phyloP scores from a whole-genome alignment of 2,329 filamentous ascomycete genomes.

The Verticillium albo-atrum region DNA sequence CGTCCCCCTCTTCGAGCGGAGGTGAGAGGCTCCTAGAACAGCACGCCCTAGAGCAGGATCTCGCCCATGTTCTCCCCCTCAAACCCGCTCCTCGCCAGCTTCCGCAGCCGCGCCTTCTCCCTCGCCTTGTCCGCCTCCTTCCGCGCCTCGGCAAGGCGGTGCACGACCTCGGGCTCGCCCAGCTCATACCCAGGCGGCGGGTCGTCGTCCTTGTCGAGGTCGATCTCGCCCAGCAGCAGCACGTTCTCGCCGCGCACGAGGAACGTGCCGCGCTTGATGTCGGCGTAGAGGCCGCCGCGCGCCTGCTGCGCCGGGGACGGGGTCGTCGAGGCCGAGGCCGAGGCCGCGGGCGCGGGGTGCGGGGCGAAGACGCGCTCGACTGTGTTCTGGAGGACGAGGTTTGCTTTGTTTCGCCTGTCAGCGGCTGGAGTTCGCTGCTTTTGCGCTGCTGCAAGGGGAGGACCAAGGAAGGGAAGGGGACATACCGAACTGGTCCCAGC shows the following conservation, averaged over 20 bases:
- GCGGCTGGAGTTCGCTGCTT: too few species aligned
- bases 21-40: too few species aligned
- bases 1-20: conserved; percentile 13
- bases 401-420: conserved; percentile 54
- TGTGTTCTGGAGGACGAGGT: conserved; percentile 90
- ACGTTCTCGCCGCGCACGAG: conserved; percentile 96
- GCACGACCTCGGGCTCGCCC: conserved; percentile 66
- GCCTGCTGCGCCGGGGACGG: conserved; percentile 21
- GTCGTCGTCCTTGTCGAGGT: conserved; percentile 93
- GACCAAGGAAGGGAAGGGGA: too few species aligned
- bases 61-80: conserved; percentile 82
- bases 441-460: too few species aligned
- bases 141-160: conserved; percentile 67
- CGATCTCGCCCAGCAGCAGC: conserved; percentile 90
- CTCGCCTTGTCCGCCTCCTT: conserved; percentile 63
- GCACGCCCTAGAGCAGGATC: conserved; percentile 53
- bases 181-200: conserved; percentile 63
- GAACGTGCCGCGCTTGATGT: conserved; percentile 82
- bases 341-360: conserved; percentile 34
- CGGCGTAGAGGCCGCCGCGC: conserved; percentile 64
- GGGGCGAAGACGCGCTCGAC: conserved; percentile 74
- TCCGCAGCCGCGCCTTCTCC: conserved; percentile 69
- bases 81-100: conserved; percentile 75
- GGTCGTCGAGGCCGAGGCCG: conserved; percentile 15
- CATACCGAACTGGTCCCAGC: conserved; percentile 97